Base-by-base conservation (phyloP, 1,139 yeast genomes). In the Suhomyces bokatorum region DNA sequence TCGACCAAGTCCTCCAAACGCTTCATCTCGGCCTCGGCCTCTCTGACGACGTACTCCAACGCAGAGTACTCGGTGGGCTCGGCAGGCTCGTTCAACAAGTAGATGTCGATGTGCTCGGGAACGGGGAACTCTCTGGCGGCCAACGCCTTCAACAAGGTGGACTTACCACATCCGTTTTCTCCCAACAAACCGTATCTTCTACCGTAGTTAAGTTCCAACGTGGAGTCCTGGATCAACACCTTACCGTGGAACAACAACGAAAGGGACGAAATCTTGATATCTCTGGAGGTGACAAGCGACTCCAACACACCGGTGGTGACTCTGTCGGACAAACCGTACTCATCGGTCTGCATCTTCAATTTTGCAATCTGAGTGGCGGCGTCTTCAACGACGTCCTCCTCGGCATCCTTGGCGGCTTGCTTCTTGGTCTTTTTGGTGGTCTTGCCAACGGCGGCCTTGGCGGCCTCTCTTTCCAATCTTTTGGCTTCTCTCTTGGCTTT, bases 91-190 rank as follows among this genome's bases (percentile, higher is more conserved):
- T 95, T 95, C 69, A 93, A 78, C 58, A 93, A 75, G 65, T 93
- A 93, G 50, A 93, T 78, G 75, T 93, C 99, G 59, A 95, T 88
- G 56, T 78, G 81, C 54, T 85, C 95, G 39, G 99, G 98, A 58
- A 93, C 78, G 46, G 99, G 99, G 72, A 79, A 93, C 70, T 95
- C 99, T 70, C 97, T 82, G 46, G 96, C 95, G 49, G 98, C 97
- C 59, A 95, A 71, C 34, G 98, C 85, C 69, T 87, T 88, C 66
- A 93, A 73, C 61, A 93, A 83, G 27, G 99, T 93, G 35, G 98
- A 90, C 71, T 93, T 93, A 75, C 99, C 99, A 75, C 99, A 93
- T 53, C 99, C 99, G 69, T 93, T 93, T 72, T 91, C 98, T 65
- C 99, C 99, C 59, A 95, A 78, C 55, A 93, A 79, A 73, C 96